A percentile compares a stretch with the other conserved stretches of the same genome.
These are phyloP conservation scores for Vishniacozyma victoriae DNA, from an alignment of 768 basidiomycete species.

Conservation along the genomic window DNA sequence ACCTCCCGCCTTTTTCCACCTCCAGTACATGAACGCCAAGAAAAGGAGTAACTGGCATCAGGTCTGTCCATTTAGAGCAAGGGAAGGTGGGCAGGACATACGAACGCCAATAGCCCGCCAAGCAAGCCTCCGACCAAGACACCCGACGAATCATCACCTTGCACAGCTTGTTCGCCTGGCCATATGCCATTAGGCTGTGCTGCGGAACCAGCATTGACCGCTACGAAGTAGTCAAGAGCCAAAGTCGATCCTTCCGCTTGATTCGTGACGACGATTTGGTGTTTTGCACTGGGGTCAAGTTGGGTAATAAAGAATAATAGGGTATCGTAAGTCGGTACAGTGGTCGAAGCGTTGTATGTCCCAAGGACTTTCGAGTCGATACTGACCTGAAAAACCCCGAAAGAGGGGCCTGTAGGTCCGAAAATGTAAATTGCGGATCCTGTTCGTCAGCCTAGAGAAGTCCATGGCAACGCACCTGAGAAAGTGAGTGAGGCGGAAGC, in stretches of 20 bases:
- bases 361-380: constrained; percentile 12
- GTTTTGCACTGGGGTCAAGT: constrained; percentile 5
- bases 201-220: neutral
- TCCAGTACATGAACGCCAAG: constrained; percentile 16
- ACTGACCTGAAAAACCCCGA: constrained; percentile 16
- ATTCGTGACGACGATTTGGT: constrained; percentile 21
- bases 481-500: constrained; percentile 15
- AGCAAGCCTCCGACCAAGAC: constrained; percentile 17
- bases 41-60: constrained; percentile 17
- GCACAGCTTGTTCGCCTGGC: neutral
- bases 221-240: constrained; percentile 31
- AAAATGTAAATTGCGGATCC: constrained; percentile 33
- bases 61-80: neutral
- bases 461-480: constrained; percentile 8
- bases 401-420: constrained; percentile 29
- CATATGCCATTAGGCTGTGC: neutral
- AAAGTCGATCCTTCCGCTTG: constrained; percentile 20
- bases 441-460: neutral
- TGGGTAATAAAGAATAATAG: constrained; percentile 25
- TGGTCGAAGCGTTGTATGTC: constrained; percentile 22
- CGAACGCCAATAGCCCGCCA: constrained; percentile 10
- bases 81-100: constrained; percentile 3
- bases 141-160: constrained; percentile 7
- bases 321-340: constrained; percentile 17
- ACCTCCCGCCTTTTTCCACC: constrained; percentile 26